Evolutionary conservation across 768 basidiomycete genomes (phyloP), one percentile per base, ranked within the genome.

Genomic region (Lactarius indigo): DNA sequence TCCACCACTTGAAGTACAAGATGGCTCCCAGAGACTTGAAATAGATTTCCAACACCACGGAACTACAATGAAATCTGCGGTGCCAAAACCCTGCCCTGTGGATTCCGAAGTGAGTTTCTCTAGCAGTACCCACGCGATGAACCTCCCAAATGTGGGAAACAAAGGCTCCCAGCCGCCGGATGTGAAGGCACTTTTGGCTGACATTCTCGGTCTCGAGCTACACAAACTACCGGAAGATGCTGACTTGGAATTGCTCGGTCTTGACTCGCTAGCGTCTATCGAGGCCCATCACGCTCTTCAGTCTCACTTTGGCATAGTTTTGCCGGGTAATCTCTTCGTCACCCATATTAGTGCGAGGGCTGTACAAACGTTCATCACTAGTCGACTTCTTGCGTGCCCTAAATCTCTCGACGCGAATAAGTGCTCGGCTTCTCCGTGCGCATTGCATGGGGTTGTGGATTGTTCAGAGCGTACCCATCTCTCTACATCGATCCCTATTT

Each of bases 191-290:
- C 71, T 84, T 18, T 74, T 87, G 12, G 80, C 84, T 0, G 71
- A 75, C 2, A 79, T 84, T n/a, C 78, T 88, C 1, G 76, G 77
- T n/a, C 61, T 75, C 0, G 72, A 75, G 13, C 61, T 72, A 23
- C 70, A 74, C 3, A 77, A 78, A 20, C 76, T 89, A 30, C 64
- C 73, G 1, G 84, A 84, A 33, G 80, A 82, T 20, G 72, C 75
- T 0, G 80, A 84, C 26, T 76, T 90, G 9, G 78, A 78, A 20
- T 73, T 76, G 0, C 77, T 89, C 17, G 88, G 89, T 3, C 74
- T 90, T 26, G 87, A 90, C 70, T 90, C 88, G 1, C 74, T 91
- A 61, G 82, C 83, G 26, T 83, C 85, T 1, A 87, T 90, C 64
- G 89, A 91, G 70, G 81, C 81, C 39, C 77, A 83, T 8, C 81